Evolutionary conservation across 2,329 filamentous ascomycete genomes (phyloP), one percentile per base, ranked within the genome.

Genomic region (Berkeleyomyces rouxiae): DNA sequence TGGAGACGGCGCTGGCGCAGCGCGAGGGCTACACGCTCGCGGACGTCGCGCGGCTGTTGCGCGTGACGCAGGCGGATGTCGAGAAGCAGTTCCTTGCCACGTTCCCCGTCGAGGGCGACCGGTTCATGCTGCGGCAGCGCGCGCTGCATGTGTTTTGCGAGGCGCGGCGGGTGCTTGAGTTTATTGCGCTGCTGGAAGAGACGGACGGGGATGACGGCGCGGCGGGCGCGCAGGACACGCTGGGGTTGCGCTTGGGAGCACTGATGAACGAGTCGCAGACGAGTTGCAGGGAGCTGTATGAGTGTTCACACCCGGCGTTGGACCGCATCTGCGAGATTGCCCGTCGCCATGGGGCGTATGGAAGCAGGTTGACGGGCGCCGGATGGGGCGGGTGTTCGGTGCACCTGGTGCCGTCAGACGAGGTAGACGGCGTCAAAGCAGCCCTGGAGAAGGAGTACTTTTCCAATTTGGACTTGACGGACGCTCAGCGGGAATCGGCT

Each of bases 351-450:
- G 93, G 93, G 1, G 83, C 88, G 16, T 90, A 90, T 71, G 93
- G 92, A 37, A 90, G 87, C 68, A 79, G 92, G 36, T 75, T 96
- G 68, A 97, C 92, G 0, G 93, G 93, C 46, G 93, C 93, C 0
- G 93, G 93, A 2, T 99, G 93, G 93, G 93, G 93, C 66, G 93
- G 93, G 2, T 97, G 93, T 75, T 93, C 84, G 65, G 92, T 99
- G 64, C 93, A 99, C 75, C 80, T 99, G 63, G 87, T 97, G 61
- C 87, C 92, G 0, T 87, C 84, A 64, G 82, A 90, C 69, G 92
- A 87, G 73, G 87, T 96, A 0, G 84, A 86, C 4, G 82, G 77
- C 36, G 88, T 99, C 31, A 89, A 82, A 72, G 78, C 82, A 69
- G 88, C 88, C 4, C 84, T 93, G 80, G 82, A 87, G 69, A 80